phyloP scores from a whole-genome alignment of 768 basidiomycete species.

The Boletus huronensis region DNA sequence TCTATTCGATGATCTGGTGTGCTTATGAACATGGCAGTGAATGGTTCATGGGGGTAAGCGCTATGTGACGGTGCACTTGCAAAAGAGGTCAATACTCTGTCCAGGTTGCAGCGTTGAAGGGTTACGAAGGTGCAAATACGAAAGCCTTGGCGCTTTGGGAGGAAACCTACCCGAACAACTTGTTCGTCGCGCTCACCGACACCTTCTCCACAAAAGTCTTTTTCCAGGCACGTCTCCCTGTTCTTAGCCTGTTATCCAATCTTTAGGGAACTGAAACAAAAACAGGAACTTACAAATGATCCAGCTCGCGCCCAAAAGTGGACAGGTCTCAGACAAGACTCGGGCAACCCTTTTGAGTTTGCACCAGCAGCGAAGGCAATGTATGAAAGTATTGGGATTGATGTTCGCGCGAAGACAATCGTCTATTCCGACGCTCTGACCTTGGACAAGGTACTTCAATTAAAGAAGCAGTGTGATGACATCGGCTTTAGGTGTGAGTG shows the following conservation, averaged over 20 bases:
- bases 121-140: slow-evolving; percentile 75
- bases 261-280: background rate
- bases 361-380: slow-evolving; percentile 68
- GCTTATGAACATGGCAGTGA: slow-evolving; percentile 47
- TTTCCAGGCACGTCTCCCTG: slow-evolving; percentile 55
- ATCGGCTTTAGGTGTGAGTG: slow-evolving; percentile 64
- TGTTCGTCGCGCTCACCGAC: slow-evolving; percentile 85
- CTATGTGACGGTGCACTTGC: background rate
- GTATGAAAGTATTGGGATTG: slow-evolving; percentile 69
- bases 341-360: slow-evolving; percentile 85
- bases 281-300: slow-evolving; percentile 56
- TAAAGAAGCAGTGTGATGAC: slow-evolving; percentile 70
- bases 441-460: slow-evolving; percentile 61
- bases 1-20: background rate
- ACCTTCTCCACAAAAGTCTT: slow-evolving; percentile 89
- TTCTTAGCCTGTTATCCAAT: background rate
- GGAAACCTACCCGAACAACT: slow-evolving; percentile 52
- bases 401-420: slow-evolving; percentile 60
- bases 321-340: slow-evolving; percentile 88
- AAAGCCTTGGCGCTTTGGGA: slow-evolving; percentile 87
- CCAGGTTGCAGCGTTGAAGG: slow-evolving; percentile 78
- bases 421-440: slow-evolving; percentile 84
- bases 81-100: background rate
- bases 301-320: slow-evolving; percentile 65
- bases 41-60: slow-evolving; percentile 85